Base-by-base conservation (phyloP, 805 yeast species). In the Barnettozyma californica region DNA sequence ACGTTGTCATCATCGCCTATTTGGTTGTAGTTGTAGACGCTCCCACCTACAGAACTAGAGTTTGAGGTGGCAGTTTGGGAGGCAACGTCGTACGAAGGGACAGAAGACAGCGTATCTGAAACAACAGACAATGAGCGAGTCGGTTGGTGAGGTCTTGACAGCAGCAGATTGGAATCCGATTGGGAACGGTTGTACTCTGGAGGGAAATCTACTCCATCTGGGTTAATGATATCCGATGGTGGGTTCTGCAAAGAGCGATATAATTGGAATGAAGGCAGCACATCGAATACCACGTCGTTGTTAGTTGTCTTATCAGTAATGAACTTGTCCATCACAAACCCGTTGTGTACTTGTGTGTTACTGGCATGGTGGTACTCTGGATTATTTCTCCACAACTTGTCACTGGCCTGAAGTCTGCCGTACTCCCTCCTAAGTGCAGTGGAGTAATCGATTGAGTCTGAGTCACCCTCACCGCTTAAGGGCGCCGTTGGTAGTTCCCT, bases 181-280 rank as follows among this genome's bases (percentile, higher is more conserved):
- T 35, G 36, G 10, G 53, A 13, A 1, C 29, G 34, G n/a, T 37
- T 62, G 47, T 69, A 69, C 14, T 54, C 59, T 11, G 73, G 73
- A 2, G 73, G 73, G 21, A 57, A 56, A 34, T 62, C 68, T 26
- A 56, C 61, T 33, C 51, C 49, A 44, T 59, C 65, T 3, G 66
- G 29, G 5, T 47, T 57, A 1, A 59, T 58, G 34, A 59, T 74
- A 59, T 61, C 80, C 46, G 58, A 71, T 52, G 66, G 75, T 64
- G 56, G 76, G 43, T 66, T 58, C 44, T 69, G 71, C 39, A 70
- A 44, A 1, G 68, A 74, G 55, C 78, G 81, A 57, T 80, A 81
- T 82, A 83, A 78, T 52, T 82, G 85, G 57, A 82, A 83, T 0
- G 87, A 80, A 0, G 88, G 90, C 33, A 83, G 61, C 2, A 83